Evolutionary conservation across 139 green algal species (phyloP).

Genomic region (Ulvella scutata): DNA sequence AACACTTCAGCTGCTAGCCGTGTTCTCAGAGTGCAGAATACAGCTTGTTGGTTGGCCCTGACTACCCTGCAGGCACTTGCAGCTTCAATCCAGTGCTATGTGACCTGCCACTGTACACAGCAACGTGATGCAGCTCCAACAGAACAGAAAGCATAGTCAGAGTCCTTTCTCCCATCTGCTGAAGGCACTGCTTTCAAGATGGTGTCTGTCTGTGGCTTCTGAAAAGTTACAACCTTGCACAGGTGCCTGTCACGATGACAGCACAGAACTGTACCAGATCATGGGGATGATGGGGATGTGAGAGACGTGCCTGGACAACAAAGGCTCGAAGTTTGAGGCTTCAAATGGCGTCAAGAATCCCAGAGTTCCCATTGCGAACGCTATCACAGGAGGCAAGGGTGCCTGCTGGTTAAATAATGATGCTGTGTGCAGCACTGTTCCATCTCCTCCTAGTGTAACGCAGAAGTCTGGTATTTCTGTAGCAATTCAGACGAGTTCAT

Average conservation of each 20-base stretch:
- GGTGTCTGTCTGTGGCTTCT: too few species aligned
- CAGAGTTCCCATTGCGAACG: slow-evolving; percentile 80
- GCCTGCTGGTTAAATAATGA: slow-evolving; percentile 59
- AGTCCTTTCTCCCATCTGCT: too few species aligned
- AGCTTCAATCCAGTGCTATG: too few species aligned
- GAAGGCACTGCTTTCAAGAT: too few species aligned
- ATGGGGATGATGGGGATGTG: neutral
- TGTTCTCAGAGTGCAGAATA: slow-evolving; percentile 77
- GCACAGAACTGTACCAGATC: too few species aligned
- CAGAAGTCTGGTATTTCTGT: slow-evolving; percentile 52
- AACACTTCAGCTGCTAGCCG: slow-evolving; percentile 58
- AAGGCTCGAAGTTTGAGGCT: slow-evolving; percentile 22
- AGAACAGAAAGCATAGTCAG: too few species aligned
- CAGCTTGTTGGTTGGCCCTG: slow-evolving; percentile 22
- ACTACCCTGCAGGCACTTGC: slow-evolving; percentile 31
- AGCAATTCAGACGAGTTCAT: slow-evolving; percentile 6
- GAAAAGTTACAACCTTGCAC: too few species aligned
- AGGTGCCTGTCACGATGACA: too few species aligned
- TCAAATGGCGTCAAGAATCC: slow-evolving; percentile 87
- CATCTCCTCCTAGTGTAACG: slow-evolving; percentile 59
- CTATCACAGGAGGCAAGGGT: slow-evolving; percentile 67
- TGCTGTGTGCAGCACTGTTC: slow-evolving; percentile 72
- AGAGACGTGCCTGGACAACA: neutral
- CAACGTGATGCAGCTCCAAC: too few species aligned
- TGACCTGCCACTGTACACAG: too few species aligned